phyloP scores from a whole-genome alignment of 1,284 basidiomycete species.

The Ustilago shanxiensis region DNA sequence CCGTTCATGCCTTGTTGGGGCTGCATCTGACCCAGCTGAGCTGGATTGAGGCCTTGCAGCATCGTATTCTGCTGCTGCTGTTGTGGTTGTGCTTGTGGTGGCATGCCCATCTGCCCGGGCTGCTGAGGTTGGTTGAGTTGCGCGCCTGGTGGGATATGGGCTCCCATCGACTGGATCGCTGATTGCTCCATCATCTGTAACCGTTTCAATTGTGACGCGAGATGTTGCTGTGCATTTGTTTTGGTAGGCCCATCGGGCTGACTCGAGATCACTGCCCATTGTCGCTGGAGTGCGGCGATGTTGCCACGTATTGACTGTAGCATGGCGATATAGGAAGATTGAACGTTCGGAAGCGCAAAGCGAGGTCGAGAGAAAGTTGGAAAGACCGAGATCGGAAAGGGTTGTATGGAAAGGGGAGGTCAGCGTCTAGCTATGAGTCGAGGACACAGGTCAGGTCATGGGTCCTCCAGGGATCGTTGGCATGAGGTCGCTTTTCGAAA shows the following conservation, averaged over 20 bases:
- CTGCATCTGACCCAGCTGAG: constrained; percentile 26
- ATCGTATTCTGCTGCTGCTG: constrained; percentile 24
- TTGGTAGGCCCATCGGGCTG: constrained; percentile 63
- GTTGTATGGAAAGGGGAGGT: neutral
- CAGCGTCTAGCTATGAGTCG: constrained; percentile 8
- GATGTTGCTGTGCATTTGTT: constrained; percentile 54
- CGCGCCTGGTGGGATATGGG: constrained; percentile 42
- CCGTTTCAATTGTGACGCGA: constrained; percentile 59
- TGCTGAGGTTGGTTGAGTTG: constrained; percentile 41
- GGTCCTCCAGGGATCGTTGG: constrained; percentile 6
- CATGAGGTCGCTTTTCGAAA: constrained; percentile 1
- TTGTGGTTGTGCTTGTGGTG: constrained; percentile 17
- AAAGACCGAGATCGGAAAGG: neutral
- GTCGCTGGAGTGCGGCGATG: constrained; percentile 60
- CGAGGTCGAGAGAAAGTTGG: neutral
- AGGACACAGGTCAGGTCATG: neutral
- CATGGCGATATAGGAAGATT: constrained; percentile 6
- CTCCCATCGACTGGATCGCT: constrained; percentile 42
- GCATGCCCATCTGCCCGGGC: constrained; percentile 26
- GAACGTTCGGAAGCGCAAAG: no score
- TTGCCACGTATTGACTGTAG: constrained; percentile 57
- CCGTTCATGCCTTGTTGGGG: constrained; percentile 32
- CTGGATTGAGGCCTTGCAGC: constrained; percentile 35
- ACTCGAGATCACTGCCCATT: constrained; percentile 59
- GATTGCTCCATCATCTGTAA: constrained; percentile 57